A percentile compares a stretch with the other conserved stretches of the same genome.
Evolutionary conservation across 345 rosid species (phyloP).

Genomic region (Pugionium cornutum): DNA sequence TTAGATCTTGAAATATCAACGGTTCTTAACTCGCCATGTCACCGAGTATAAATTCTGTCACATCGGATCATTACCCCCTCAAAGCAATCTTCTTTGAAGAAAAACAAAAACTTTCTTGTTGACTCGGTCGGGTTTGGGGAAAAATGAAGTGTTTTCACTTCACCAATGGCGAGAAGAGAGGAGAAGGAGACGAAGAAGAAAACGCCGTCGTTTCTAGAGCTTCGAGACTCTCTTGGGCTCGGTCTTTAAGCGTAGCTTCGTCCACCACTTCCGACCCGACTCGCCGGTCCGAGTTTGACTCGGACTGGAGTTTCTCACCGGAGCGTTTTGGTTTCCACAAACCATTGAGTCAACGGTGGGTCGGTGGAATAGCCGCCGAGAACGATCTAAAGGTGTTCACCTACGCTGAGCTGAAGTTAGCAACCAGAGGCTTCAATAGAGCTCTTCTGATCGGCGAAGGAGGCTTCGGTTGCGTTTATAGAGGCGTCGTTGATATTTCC

Average conservation of each 20-base stretch:
- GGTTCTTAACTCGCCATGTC: slow-evolving; percentile 19
- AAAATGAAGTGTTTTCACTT: slow-evolving; percentile 96
- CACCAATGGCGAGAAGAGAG: slow-evolving; percentile 64
- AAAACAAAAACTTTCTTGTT: slow-evolving; percentile 20
- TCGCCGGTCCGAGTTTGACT: slow-evolving; percentile 86
- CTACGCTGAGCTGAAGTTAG: slow-evolving; percentile 73
- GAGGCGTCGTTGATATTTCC: slow-evolving; percentile 61
- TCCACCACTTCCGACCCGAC: slow-evolving; percentile 60
- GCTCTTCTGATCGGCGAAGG: slow-evolving; percentile 87
- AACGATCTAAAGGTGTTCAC: slow-evolving; percentile 77
- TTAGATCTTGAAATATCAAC: slow-evolving; percentile 19
- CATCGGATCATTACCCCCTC: slow-evolving; percentile 18
- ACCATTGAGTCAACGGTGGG: slow-evolving; percentile 58
- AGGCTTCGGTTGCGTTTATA: slow-evolving; percentile 89
- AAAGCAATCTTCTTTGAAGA: not conserved
- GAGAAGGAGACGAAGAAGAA: slow-evolving; percentile 39
- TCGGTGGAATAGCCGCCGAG: slow-evolving; percentile 32
- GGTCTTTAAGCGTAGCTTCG: slow-evolving; percentile 89
- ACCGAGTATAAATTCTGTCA: slow-evolving; percentile 1
- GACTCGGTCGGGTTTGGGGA: slow-evolving; percentile 33
- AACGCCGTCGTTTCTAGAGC: slow-evolving; percentile 48
- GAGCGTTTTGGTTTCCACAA: slow-evolving; percentile 54
- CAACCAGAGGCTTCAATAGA: slow-evolving; percentile 78
- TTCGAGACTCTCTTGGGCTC: slow-evolving; percentile 83
- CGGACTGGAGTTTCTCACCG: slow-evolving; percentile 71